A percentile compares a stretch with the other conserved stretches of the same genome.
Conservation (phyloP, 2,329 filamentous ascomycete genomes). For the Paraphaeosphaeria sporulosa region DNA sequence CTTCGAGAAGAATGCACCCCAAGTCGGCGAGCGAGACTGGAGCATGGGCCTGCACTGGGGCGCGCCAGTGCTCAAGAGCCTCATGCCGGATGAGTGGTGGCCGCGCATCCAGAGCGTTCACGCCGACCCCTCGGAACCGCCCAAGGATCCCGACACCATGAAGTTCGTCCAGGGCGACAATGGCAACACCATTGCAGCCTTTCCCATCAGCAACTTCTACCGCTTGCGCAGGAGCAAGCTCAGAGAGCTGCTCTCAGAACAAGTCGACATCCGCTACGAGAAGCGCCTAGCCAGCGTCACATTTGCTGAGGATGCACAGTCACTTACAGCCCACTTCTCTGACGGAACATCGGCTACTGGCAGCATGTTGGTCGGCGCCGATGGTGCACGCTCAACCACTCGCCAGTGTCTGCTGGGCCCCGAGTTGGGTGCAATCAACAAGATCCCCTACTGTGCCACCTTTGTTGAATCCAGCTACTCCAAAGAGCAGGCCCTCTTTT, state of each 20-base stretch:
- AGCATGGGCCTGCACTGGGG: conserved; percentile 71
- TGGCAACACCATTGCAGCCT: conserved; percentile 43
- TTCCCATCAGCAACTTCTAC: conserved; percentile 46
- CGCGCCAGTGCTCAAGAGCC: conserved; percentile 58
- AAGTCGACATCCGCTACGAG: conserved; percentile 45
- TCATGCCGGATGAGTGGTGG: conserved; percentile 62
- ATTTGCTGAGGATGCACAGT: conserved; percentile 38
- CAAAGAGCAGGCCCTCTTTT: conserved; percentile 52
- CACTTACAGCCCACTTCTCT: conserved; percentile 46
- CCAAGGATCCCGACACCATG: conserved; percentile 44
- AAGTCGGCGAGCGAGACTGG: conserved; percentile 63
- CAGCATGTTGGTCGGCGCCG: conserved; percentile 46
- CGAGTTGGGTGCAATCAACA: conserved; percentile 40
- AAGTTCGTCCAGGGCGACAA: conserved; percentile 46
- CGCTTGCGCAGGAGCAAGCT: conserved; percentile 47
- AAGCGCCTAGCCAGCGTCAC: conserved; percentile 49
- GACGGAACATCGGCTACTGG: conserved; percentile 43
- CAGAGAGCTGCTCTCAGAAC: conserved; percentile 37
- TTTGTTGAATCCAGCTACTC: conserved; percentile 55
- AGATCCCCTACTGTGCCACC: conserved; percentile 55
- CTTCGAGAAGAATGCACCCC: conserved; percentile 63
- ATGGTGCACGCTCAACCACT: conserved; percentile 44
- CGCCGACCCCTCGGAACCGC: conserved; percentile 60
- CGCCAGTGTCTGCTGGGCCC: conserved; percentile 40
- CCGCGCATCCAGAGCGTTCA: conserved; percentile 58